Base-by-base conservation (phyloP, 139 green algal species). In the Coelastrella sp. region DNA sequence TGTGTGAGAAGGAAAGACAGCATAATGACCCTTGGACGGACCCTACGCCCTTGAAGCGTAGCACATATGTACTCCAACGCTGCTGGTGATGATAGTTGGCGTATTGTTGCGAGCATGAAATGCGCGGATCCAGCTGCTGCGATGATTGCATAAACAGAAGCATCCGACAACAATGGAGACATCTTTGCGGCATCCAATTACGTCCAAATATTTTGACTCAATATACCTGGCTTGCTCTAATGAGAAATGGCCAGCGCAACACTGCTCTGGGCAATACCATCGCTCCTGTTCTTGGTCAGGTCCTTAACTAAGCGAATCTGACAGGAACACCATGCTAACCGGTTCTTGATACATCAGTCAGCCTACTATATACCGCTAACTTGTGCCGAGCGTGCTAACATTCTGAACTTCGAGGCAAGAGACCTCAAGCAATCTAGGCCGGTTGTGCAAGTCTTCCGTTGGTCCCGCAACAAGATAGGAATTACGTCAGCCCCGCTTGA, bases 251-350 rank as follows among this genome's bases (percentile, higher is more conserved):
- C 53, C 53, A 64, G 53, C 53, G 53, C 53, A 64, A 34, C 17
- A 64, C 53, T 64, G 53, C 53, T 64, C 53, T n/a, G 7, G 53
- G 53, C 53, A 64, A 64, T 21, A 64, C 53, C 53, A 64, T 64
- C 17, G 53, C 13, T 57, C 17, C 19, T 32, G 53, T 9, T 5
- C 11, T 32, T 64, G 53, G 53, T 21, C 19, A 21, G 53, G 53
- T 21, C 53, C 53, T 64, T 32, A 64, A 21, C 53, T 21, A 21
- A 64, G 53, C 48, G 13, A 57, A 57, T n/a, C n/a, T n/a, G n/a
- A n/a, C 45, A 57, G 45, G 11, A 23, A 57, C 11, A 57, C 11
- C 15, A 23, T 9, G 45, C 45, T 9, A 57, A 57, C 45, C 45
- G 11, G 45, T 57, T 9, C 15, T 23, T 57, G 11, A 57, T 23